Evolutionary conservation across 169 alveolate genomes (phyloP).

Genomic region (Toxoplasma gondii): DNA sequence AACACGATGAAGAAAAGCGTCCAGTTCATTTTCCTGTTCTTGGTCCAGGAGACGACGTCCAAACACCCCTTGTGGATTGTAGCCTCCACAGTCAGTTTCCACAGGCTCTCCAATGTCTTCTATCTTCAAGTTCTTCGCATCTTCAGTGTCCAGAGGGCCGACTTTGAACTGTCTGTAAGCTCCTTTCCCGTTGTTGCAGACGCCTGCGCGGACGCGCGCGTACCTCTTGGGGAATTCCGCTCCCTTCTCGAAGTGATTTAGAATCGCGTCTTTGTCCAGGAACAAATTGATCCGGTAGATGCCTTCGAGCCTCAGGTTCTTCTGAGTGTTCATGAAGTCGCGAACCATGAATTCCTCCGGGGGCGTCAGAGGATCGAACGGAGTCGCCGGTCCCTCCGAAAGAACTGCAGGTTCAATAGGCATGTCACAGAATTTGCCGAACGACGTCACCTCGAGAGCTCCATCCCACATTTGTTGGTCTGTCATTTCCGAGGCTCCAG

Average conservation of each 20-base stretch:
- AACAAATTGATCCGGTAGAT: constrained; percentile 75
- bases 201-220: constrained; percentile 78
- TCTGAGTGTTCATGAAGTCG: constrained; percentile 71
- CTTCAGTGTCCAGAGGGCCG: constrained; percentile 72
- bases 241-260: constrained; percentile 69
- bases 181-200: constrained; percentile 73
- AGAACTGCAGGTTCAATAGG: constrained; percentile 70
- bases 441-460: constrained; percentile 74
- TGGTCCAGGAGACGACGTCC: constrained; percentile 73
- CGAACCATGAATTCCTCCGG: constrained; percentile 76
- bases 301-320: constrained; percentile 70
- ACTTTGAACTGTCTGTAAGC: constrained; percentile 74
- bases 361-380: constrained; percentile 76
- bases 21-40: constrained; percentile 53
- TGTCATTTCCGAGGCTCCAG: constrained; percentile 71
- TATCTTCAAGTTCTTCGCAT: constrained; percentile 61
- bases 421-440: constrained; percentile 77
- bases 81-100: constrained; percentile 78
- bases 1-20: constrained; percentile 21
- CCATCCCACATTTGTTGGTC: constrained; percentile 75
- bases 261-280: constrained; percentile 70
- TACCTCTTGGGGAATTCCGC: constrained; percentile 72
- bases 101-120: constrained; percentile 67
- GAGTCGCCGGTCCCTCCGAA: constrained; percentile 68
- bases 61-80: constrained; percentile 77